Evolutionary conservation across 495 filamentous ascomycete genomes (phyloP).

Genomic region (Talaromyces trachyspermus): DNA sequence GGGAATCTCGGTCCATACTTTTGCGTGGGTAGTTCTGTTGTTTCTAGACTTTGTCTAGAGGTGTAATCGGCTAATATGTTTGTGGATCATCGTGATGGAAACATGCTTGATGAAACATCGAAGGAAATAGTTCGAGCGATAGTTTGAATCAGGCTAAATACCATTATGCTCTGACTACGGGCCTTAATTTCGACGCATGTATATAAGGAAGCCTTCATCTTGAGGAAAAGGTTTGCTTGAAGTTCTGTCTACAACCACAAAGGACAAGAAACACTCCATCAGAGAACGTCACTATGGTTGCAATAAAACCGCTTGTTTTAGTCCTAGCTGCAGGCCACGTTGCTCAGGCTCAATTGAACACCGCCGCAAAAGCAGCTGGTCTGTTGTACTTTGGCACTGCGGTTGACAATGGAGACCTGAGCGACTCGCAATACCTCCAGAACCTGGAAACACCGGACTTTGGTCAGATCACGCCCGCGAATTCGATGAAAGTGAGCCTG

Average conservation of each 20-base stretch:
- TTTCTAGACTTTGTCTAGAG: neutral
- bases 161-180: neutral
- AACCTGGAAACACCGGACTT: constrained; percentile 44
- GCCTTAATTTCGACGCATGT: neutral
- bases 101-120: neutral
- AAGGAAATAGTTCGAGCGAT: neutral
- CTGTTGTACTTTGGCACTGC: constrained; percentile 53
- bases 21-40: neutral
- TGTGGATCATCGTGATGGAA: neutral
- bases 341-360: constrained; percentile 31
- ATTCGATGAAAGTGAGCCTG: constrained; percentile 43
- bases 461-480: constrained; percentile 52
- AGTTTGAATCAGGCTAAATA: neutral
- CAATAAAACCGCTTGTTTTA: neutral
- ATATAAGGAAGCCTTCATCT: neutral
- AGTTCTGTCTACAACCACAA: neutral
- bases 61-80: neutral
- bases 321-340: neutral
- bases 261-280: neutral
- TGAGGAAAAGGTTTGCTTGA: neutral
- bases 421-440: constrained; percentile 40
- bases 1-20: neutral
- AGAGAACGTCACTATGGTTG: neutral
- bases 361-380: constrained; percentile 45
- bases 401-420: constrained; percentile 47